Percentiles rank a stretch among this genome's conserved stretches.
Evolutionary conservation across 2,329 filamentous ascomycete species (phyloP).

Genomic region (Fusarium sp.): DNA sequence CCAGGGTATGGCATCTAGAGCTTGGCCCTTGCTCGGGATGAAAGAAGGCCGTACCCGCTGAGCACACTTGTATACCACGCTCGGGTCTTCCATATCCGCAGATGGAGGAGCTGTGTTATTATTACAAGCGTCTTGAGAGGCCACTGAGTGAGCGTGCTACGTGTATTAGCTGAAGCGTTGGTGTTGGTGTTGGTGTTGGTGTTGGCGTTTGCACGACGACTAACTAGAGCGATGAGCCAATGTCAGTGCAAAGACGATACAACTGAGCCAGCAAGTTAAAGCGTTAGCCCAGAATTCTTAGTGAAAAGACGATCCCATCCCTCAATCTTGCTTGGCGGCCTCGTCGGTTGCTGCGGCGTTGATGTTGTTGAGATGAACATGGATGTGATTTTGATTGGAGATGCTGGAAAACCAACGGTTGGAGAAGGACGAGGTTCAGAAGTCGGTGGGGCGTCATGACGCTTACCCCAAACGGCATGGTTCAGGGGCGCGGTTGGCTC

Average conservation of each 20-base stretch:
- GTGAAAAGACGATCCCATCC: constrained; percentile 20
- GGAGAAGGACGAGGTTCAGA: constrained; percentile 34
- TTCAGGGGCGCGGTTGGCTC: constrained; percentile 34
- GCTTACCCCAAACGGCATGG: constrained; percentile 36
- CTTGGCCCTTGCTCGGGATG: constrained; percentile 22
- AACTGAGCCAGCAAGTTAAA: constrained; percentile 13
- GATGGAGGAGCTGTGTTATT: neutral
- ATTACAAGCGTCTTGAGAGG: constrained; percentile 8
- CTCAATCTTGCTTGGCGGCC: constrained; percentile 23
- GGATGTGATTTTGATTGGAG: constrained; percentile 34
- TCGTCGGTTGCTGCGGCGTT: constrained; percentile 32
- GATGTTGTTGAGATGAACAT: constrained; percentile 27
- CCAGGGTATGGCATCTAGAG: constrained; percentile 17
- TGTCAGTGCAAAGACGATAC: constrained; percentile 12
- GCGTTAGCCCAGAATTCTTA: neutral
- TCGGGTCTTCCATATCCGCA: constrained; percentile 1
- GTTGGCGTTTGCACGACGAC: constrained; percentile 12
- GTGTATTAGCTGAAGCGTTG: constrained; percentile 13
- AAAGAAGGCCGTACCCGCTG: constrained; percentile 26
- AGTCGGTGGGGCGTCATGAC: constrained; percentile 34
- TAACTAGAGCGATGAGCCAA: constrained; percentile 17
- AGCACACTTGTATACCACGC: constrained; percentile 4
- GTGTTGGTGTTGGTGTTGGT: too few species aligned
- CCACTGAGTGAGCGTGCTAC: constrained; percentile 3
- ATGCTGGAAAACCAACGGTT: constrained; percentile 34